Conservation (phyloP, 202 grass and related monocot species). For the Saccharum hybrid region DNA sequence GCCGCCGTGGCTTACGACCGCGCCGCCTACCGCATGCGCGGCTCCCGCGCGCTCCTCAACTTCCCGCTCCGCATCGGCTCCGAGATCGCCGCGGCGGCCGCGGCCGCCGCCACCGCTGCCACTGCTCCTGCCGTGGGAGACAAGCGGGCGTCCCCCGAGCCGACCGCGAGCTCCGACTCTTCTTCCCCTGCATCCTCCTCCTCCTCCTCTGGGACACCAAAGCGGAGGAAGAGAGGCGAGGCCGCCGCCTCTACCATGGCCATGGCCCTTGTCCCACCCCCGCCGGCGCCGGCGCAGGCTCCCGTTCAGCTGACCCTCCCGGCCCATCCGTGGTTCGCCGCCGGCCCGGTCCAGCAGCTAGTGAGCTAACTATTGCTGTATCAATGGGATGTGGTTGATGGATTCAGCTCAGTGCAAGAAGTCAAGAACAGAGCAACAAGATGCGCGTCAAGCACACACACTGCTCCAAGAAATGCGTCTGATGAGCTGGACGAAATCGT, state of each 20-base stretch:
- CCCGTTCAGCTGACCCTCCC: conserved; percentile 52
- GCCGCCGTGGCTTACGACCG: conserved; percentile 83
- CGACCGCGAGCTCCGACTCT: conserved; percentile 38
- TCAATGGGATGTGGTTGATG: background rate
- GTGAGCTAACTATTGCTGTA: conserved; percentile 38
- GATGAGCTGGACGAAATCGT: conserved; percentile 2
- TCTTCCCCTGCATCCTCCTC: conserved; percentile 25
- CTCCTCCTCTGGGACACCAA: conserved; percentile 53
- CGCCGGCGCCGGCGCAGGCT: conserved; percentile 44
- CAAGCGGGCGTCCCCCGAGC: conserved; percentile 52
- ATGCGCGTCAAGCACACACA: background rate
- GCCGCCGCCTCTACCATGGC: conserved; percentile 58
- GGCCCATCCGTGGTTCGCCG: conserved; percentile 53
- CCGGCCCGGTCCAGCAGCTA: conserved; percentile 57
- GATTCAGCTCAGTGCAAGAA: background rate
- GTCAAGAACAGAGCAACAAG: conserved; percentile 34
- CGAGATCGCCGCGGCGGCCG: conserved; percentile 41
- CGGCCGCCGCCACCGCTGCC: background rate
- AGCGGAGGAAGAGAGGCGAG: conserved; percentile 71
- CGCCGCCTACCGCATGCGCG: conserved; percentile 83
- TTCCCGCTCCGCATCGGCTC: conserved; percentile 81
- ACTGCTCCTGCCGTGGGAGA: background rate
- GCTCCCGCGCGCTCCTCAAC: conserved; percentile 79
- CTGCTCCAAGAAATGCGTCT: conserved; percentile 21
- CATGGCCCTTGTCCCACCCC: conserved; percentile 43